Base-by-base conservation (phyloP, 495 filamentous ascomycete genomes). In the Lentithecium fluviatile region DNA sequence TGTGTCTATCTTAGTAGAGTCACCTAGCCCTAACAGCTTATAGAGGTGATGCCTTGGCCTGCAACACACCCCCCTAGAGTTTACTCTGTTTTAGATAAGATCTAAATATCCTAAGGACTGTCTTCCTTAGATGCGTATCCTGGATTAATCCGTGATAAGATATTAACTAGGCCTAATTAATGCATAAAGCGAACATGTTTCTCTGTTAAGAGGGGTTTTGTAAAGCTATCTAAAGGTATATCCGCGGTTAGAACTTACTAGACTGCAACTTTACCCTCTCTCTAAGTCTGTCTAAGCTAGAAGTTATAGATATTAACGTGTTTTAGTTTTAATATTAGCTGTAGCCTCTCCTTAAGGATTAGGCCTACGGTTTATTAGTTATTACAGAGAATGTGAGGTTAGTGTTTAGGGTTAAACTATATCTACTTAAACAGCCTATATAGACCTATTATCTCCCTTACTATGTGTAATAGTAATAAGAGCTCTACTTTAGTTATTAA, bases 401-500 rank as follows among this genome's bases (percentile, higher is more conserved):
- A n/a, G 29, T 45, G 34, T 17, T 45, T 34, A 20, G 29, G 36
- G 24, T 45, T 12, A 20, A 55, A 45, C 15, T 20, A 8, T 20
- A 55, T 45, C 15, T 55, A 8, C 17, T 13, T 17, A 45, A 55
- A 55, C 15, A 55, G 36, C 29, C 52, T 20, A 8, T 55, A 20
- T 32, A 32, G 29, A 25, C 19, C 17, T 43, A 55, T 40, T n/a
- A 26, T 43, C 36, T 71, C 65, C 49, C 65, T 70, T 21, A 52
- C 56, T 17, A 56, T 50, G 43, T 67, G 58, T 8, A 60, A 53
- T 17, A 67, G 42, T 7, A 60, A 59, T 1, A 69, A 48, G 5
- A 69, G 38, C 32, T 69, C 60, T n/a, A 63, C 69, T 54, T 71
- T 56, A 45, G 67, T 67, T 32, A 59, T 71, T 0, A 60, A 69